phyloP scores from a whole-genome alignment of 768 basidiomycete genomes.

The Tricholoma saponaceum region DNA sequence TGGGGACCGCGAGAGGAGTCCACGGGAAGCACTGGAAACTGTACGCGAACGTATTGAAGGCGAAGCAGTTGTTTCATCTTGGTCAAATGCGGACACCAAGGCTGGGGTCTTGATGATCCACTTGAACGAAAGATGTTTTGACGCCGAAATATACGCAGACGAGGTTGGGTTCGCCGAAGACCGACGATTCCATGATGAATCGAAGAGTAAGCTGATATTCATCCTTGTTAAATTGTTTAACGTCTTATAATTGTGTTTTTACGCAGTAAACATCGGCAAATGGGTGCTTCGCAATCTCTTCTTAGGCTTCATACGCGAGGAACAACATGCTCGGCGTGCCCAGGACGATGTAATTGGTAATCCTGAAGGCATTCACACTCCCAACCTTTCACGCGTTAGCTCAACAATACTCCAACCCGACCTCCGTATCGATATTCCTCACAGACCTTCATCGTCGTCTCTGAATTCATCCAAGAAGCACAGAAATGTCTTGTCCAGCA shows the following conservation, averaged over 20 bases:
- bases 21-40: slow-evolving; percentile 80
- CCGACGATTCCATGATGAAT: slow-evolving; percentile 68
- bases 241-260: background rate
- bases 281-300: slow-evolving; percentile 90
- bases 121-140: slow-evolving; percentile 84
- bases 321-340: slow-evolving; percentile 41
- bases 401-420: background rate
- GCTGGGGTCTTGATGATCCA: slow-evolving; percentile 86
- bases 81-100: slow-evolving; percentile 89
- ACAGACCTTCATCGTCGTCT: slow-evolving; percentile 22
- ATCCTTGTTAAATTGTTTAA: slow-evolving; percentile 1
- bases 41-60: slow-evolving; percentile 93
- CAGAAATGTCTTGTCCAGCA: slow-evolving; percentile 22
- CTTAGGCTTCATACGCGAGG: slow-evolving; percentile 68
- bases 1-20: slow-evolving; percentile 53
- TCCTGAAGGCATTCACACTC: slow-evolving; percentile 19
- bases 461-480: slow-evolving; percentile 6
- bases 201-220: slow-evolving; percentile 56
- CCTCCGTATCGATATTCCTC: slow-evolving; percentile 2
- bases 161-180: slow-evolving; percentile 72
- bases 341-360: slow-evolving; percentile 19
- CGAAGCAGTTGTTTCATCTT: slow-evolving; percentile 78
- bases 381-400: slow-evolving; percentile 14
- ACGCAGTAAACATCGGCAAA: slow-evolving; percentile 84
- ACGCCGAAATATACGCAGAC: slow-evolving; percentile 93